phyloP scores from a whole-genome alignment of 2,329 filamentous ascomycete species.

The Aspergillus ruber region DNA sequence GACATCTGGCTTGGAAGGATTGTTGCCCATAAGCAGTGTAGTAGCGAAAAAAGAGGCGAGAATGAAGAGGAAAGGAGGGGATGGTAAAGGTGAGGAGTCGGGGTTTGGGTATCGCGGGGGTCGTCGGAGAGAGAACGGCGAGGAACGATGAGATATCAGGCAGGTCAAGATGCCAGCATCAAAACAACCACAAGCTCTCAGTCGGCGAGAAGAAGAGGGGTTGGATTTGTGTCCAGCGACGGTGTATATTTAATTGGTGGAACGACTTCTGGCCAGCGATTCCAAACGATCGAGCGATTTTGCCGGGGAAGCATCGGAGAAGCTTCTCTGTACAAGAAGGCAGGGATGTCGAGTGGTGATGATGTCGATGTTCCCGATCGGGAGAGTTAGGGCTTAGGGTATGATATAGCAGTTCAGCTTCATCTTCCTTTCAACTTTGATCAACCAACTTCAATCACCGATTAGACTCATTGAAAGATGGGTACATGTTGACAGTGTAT shows the following conservation, averaged over 20 bases:
- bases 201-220: constrained; percentile 1
- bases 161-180: constrained; percentile 18
- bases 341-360: neutral
- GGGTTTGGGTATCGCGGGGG: neutral
- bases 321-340: neutral
- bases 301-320: neutral
- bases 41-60: constrained; percentile 1
- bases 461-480: no score
- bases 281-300: neutral
- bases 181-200: constrained; percentile 6
- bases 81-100: constrained; percentile 2
- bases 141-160: constrained; percentile 2
- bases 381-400: neutral
- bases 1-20: constrained; percentile 39
- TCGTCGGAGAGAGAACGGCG: neutral
- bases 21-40: constrained; percentile 41
- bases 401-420: no score
- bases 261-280: neutral
- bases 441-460: neutral
- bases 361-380: neutral
- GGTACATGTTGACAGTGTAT: no score
- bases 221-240: neutral
- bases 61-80: constrained; percentile 1
- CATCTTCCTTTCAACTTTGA: neutral
- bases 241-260: neutral